Base-by-base conservation (phyloP, 495 filamentous ascomycete species). In the Aspergillus coremiiformis region DNA sequence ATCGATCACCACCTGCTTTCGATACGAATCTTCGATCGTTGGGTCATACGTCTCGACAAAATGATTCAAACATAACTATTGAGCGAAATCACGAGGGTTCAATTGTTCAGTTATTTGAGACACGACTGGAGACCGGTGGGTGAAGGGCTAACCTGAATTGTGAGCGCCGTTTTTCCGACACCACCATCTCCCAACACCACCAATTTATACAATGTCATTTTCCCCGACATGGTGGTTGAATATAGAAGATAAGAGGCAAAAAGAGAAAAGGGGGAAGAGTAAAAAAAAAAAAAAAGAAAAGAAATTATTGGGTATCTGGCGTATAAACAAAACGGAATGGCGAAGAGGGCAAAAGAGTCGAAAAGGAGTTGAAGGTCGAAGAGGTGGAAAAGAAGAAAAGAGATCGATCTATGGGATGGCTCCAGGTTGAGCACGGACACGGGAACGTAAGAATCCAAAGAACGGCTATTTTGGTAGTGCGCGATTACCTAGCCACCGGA, bases 131-230 rank as follows among this genome's bases (percentile, higher is more conserved):
- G 53, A 44, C 35, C 37, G 33, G 39, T 53, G 55, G 39, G 44
- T 45, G 47, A 54, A 50, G 51, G 59, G 68, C 85, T 73, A 67
- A 96, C 85, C 78, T 98, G 93, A 69, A 97, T 97, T 39, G 93
- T 98, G 62, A 98, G 72, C 50, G 93, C 93, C 24, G 93, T 98
- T 79, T 98, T 98, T 44, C 93, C 93, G 49, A 96, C 90, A 66
- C 87, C 87, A 70, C 87, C 87, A 64, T 90, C 87, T 49, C 93
- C 93, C 29, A 97, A 80, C 75, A 98, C 93, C 80, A 97, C 93
- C 80, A 98, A 74, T 71, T 97, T 98, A 74, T 97, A 96, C 66
- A 96, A 75, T 63, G 90, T 95, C 92, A 96, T 95, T 78, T 93
- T 85, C 45, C 81, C 82, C 62, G 83, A 74, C 82, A 86, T 86